A percentile compares a stretch with the other conserved stretches of the same genome.
Conservation (phyloP, 495 filamentous ascomycete species). For the Oleoguttula mirabilis region DNA sequence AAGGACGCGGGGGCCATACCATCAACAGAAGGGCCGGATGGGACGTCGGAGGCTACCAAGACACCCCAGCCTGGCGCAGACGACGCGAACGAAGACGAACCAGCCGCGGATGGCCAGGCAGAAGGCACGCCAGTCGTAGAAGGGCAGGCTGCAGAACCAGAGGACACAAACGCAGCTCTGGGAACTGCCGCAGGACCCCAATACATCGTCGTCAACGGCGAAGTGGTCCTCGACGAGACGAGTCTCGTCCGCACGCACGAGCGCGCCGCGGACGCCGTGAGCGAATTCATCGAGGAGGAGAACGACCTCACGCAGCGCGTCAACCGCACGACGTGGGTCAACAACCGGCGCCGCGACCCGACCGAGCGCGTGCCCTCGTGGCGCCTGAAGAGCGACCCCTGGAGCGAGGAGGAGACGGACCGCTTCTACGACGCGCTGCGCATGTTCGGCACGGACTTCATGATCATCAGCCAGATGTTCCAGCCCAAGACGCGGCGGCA, state of each 20-base stretch:
- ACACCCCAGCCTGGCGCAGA: conserved; percentile 4
- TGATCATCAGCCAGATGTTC: conserved; percentile 76
- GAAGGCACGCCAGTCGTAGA: not conserved
- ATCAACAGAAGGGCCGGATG: conserved; percentile 2
- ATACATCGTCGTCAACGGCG: conserved; percentile 67
- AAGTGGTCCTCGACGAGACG: conserved; percentile 68
- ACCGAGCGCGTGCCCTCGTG: conserved; percentile 20
- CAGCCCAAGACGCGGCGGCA: conserved; percentile 58
- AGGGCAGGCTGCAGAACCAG: no score
- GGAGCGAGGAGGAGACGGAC: conserved; percentile 67
- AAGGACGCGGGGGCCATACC: not conserved
- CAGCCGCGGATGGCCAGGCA: not conserved
- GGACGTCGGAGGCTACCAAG: conserved; percentile 1
- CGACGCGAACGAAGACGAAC: not conserved
- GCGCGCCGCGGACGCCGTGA: conserved; percentile 46
- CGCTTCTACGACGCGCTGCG: conserved; percentile 71
- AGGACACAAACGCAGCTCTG: conserved; percentile 11
- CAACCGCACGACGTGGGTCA: conserved; percentile 62
- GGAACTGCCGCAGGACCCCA: conserved; percentile 33
- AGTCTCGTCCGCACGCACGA: conserved; percentile 68
- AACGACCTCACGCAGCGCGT: conserved; percentile 69
- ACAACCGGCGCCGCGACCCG: conserved; percentile 28
- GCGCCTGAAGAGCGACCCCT: conserved; percentile 55
- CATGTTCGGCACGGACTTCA: conserved; percentile 90
- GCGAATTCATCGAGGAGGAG: conserved; percentile 53